These are phyloP conservation scores for Ocimum tenuiflorum DNA, from an alignment of 257 asterid genomes.

Conservation along the genomic window DNA sequence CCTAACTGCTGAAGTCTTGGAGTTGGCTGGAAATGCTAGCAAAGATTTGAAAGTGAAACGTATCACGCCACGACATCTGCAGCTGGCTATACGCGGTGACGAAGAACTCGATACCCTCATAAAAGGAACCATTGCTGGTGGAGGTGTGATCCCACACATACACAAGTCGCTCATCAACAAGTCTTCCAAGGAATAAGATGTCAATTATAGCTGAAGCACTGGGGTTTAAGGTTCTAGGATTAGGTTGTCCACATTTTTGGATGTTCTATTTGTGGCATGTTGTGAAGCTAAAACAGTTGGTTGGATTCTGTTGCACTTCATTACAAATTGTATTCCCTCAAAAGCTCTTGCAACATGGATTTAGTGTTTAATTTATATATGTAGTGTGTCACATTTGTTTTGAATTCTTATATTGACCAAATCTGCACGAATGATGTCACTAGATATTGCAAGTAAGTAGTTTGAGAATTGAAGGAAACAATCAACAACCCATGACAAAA, in stretches of 20 bases:
- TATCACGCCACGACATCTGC: conserved; percentile 44
- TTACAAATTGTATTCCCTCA: conserved; percentile 1
- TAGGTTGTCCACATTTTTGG: conserved; percentile 22
- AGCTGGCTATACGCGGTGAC: conserved; percentile 43
- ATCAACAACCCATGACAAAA: background rate
- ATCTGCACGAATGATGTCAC: background rate
- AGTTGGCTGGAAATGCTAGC: conserved; percentile 46
- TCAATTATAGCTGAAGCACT: background rate
- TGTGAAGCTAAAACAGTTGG: conserved; percentile 12
- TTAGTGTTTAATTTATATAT: conserved; percentile 4
- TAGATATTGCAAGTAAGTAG: background rate
- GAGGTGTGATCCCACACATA: conserved; percentile 47
- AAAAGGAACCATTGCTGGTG: conserved; percentile 45
- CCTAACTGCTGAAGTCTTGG: conserved; percentile 38
- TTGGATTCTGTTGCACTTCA: conserved; percentile 14
- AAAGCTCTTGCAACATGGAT: conserved; percentile 16
- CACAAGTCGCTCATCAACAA: conserved; percentile 49
- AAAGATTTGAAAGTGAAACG: conserved; percentile 48
- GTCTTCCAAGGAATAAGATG: conserved; percentile 32
- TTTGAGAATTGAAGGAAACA: background rate
- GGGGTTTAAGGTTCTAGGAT: conserved; percentile 16
- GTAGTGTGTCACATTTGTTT: background rate
- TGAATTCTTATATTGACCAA: background rate
- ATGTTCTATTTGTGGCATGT: conserved; percentile 5
- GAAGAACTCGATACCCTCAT: conserved; percentile 43